Evolutionary conservation across 495 filamentous ascomycete species (phyloP), one percentile per base, ranked within the genome.

Genomic region (Margaritispora aquatica): DNA sequence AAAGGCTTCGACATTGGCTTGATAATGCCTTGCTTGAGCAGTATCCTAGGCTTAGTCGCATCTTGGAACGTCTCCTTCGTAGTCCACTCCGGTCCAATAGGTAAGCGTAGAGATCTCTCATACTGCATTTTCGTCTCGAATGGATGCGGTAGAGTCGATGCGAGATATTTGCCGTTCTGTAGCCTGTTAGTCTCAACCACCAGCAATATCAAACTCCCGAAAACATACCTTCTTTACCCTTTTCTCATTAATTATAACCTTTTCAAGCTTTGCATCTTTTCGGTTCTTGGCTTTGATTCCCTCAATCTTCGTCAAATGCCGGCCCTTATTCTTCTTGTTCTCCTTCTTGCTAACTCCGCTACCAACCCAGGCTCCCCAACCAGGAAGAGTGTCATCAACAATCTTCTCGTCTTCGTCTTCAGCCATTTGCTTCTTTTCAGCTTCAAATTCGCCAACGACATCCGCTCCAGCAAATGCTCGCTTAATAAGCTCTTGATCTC

Each of bases 221-320:
- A 3, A 21, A 64, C 77, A 69, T 77, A 90, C 88, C 86, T 97
- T 97, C 77, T 90, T 92, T 23, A 90, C 80, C 31, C 82, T 76
- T 76, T 93, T 96, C 80, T 98, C 89, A 65, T 87, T 96, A 63
- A 98, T 89, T 58, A 98, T 96, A 10, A 96, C 93, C 50, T 81
- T 82, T 57, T 86, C 81, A 27, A 96, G 71, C 74, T 86, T 88
- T 29, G 81, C 84, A 68, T 98, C 94, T 71, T 92, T 88, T 21
- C 94, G 81, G 44, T 79, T 70, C 52, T 87, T 77, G 61, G 88
- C 86, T 67, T 88, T 86, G 59, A 96, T 77, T n/a, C 94, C 94
- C 54, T 88, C 81, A 31, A 85, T 70, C 63, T 82, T 92, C 57
- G 80, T 88, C 19, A 90, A 63, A 64, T 87, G 80, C 15, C 54